Evolutionary conservation across 768 basidiomycete species (phyloP).

Genomic region (Leccinum barrowsii): DNA sequence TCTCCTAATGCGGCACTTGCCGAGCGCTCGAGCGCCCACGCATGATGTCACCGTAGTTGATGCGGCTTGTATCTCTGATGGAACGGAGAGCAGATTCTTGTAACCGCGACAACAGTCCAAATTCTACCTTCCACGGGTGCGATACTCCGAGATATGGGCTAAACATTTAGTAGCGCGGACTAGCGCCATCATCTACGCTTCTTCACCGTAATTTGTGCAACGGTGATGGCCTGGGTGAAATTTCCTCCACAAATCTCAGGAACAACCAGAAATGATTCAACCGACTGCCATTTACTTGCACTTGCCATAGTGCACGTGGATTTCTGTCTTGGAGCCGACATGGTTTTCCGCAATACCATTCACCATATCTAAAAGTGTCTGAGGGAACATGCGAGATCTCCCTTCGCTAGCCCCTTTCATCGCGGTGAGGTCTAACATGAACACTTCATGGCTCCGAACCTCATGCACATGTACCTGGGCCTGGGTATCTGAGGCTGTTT

Average conservation of each 20-base stretch:
- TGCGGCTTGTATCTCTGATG: background rate
- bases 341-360: background rate
- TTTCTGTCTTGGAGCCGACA: background rate
- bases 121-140: background rate
- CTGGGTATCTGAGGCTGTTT: background rate
- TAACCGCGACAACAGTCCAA: background rate
- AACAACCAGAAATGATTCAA: background rate
- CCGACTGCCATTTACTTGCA: background rate
- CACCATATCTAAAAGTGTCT: background rate
- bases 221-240: background rate
- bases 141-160: background rate
- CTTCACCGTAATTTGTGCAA: background rate
- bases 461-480: background rate
- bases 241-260: background rate
- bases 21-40: conserved; percentile 38
- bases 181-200: background rate
- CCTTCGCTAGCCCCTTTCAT: background rate
- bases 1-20: conserved; percentile 52
- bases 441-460: background rate
- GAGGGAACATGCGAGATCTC: background rate
- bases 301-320: background rate
- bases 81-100: background rate
- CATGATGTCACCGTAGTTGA: background rate
- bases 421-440: background rate
- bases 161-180: background rate